Conservation (phyloP, 306 rosid genomes). For the Cicer pinnatifidum region DNA sequence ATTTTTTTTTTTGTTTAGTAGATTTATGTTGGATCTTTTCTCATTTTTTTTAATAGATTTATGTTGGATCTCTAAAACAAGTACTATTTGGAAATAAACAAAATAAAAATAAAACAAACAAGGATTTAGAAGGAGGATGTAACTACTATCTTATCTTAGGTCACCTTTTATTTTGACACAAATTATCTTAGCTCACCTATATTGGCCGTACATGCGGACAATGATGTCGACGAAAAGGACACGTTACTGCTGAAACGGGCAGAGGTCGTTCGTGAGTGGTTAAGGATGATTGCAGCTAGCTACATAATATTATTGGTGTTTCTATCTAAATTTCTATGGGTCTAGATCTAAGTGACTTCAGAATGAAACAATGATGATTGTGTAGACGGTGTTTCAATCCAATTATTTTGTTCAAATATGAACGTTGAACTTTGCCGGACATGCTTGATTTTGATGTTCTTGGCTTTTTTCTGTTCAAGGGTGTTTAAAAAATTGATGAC, state of each 20-base stretch:
- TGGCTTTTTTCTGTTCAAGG: background rate
- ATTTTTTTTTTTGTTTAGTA: no score
- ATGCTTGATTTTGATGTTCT: slow-evolving; percentile 24
- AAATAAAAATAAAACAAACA: background rate
- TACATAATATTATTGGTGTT: background rate
- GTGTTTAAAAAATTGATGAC: no score
- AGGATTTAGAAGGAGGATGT: background rate
- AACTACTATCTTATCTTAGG: background rate
- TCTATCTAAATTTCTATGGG: background rate
- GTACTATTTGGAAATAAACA: background rate
- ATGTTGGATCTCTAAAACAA: background rate
- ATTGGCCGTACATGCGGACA: slow-evolving; percentile 47
- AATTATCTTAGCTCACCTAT: background rate
- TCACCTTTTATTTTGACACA: background rate
- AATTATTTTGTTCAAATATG: slow-evolving; percentile 39
- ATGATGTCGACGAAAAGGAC: background rate
- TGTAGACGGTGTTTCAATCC: background rate
- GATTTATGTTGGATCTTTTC: no score
- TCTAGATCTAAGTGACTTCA: background rate
- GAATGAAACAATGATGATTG: slow-evolving; percentile 13
- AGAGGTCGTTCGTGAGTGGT: background rate
- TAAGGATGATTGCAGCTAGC: background rate
- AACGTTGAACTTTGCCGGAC: slow-evolving; percentile 43
- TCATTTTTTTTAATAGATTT: no score
- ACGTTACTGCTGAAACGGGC: slow-evolving; percentile 11